Conservation (phyloP, 2,329 filamentous ascomycete genomes). For the Epichloe gansuensis region DNA sequence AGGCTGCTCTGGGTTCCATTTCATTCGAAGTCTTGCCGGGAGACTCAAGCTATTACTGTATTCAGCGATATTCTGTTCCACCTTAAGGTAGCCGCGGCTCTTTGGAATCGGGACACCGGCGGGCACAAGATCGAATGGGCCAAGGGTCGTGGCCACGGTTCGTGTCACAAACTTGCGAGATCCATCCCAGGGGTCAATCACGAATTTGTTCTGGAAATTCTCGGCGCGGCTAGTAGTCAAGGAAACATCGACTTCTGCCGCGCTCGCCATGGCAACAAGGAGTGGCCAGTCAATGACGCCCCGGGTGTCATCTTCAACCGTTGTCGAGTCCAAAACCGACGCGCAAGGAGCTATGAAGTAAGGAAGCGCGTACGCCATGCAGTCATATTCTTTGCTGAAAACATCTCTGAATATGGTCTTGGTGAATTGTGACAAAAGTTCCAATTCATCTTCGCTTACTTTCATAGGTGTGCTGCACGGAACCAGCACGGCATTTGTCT, state of each 20-base stretch:
- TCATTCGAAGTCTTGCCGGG: constrained; percentile 36
- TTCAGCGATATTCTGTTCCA: constrained; percentile 55
- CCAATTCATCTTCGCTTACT: constrained; percentile 30
- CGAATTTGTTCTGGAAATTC: constrained; percentile 36
- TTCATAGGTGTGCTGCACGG: constrained; percentile 30
- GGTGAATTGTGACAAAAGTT: constrained; percentile 57
- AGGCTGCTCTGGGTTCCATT: constrained; percentile 58
- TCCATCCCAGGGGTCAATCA: constrained; percentile 47
- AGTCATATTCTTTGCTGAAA: constrained; percentile 76
- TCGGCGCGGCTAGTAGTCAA: background rate
- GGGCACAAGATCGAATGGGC: constrained; percentile 53
- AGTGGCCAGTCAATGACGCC: constrained; percentile 46
- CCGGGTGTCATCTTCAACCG: background rate
- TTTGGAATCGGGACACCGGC: constrained; percentile 34
- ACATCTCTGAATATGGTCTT: constrained; percentile 66
- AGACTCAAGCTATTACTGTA: constrained; percentile 70
- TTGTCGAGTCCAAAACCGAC: background rate
- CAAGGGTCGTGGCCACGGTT: constrained; percentile 43
- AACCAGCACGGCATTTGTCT: constrained; percentile 43
- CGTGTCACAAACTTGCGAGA: constrained; percentile 46
- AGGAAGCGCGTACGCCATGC: constrained; percentile 49
- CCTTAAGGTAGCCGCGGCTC: constrained; percentile 28
- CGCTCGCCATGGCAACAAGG: constrained; percentile 33
- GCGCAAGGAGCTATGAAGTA: constrained; percentile 65
- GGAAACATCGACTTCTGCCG: constrained; percentile 11